Evolutionary conservation across 2,329 filamentous ascomycete species (phyloP).

Genomic region (Colletotrichum zoysiae): DNA sequence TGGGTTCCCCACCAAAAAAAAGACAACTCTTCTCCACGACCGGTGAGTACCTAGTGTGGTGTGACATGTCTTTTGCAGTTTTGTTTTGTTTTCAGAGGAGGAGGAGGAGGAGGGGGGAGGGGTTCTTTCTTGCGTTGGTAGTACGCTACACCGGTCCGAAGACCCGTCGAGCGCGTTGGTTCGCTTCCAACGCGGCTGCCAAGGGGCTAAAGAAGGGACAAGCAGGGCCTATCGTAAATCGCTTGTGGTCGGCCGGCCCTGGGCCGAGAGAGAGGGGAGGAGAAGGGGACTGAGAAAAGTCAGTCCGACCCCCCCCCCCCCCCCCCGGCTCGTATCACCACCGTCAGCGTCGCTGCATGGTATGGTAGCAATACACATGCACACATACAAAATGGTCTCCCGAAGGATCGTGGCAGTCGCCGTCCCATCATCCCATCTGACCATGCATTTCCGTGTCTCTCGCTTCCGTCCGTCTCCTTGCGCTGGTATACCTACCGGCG

Average conservation of each 20-base stretch:
- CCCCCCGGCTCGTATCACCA: not conserved
- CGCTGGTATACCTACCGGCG: too few relatives aligned
- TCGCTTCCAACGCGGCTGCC: not conserved
- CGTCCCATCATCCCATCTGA: not conserved
- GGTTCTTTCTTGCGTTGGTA: not conserved
- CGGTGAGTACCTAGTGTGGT: not conserved
- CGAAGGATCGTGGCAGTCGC: not conserved
- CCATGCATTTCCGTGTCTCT: not conserved
- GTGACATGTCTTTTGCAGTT: not conserved
- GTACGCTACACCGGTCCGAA: conserved; percentile 1
- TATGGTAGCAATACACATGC: not conserved
- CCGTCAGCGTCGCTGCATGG: conserved; percentile 2
- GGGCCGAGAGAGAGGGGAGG: not conserved
- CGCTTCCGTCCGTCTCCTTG: not conserved
- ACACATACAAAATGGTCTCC: not conserved
- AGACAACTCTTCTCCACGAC: conserved; percentile 1
- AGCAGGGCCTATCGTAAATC: not conserved
- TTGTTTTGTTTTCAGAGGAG: not conserved
- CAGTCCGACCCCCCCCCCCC: not conserved
- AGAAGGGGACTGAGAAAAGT: not conserved
- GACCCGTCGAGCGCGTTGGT: conserved; percentile 1
- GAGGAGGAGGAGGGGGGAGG: too few relatives aligned
- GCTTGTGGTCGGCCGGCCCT: not conserved
- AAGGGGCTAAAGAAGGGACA: not conserved
- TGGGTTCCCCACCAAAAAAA: conserved; percentile 11